These are phyloP conservation scores for Drechslerella stenobrocha DNA, from an alignment of 2,329 filamentous ascomycete species.

Conservation along the genomic window DNA sequence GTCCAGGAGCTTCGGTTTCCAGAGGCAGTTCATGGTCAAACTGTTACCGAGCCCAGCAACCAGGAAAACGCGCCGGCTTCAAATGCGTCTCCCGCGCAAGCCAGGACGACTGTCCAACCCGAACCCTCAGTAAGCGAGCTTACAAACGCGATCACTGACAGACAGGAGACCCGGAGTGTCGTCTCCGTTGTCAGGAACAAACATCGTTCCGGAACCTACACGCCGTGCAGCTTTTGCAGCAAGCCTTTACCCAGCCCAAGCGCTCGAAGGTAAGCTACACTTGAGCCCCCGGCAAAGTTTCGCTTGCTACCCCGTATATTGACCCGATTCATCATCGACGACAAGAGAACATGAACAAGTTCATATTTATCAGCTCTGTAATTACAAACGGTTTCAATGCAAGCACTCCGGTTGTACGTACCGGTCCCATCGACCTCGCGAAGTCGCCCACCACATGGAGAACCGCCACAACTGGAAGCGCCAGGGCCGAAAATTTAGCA, in stretches of 20 bases:
- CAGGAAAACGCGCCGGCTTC: constrained; percentile 8
- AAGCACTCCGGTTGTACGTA: constrained; percentile 23
- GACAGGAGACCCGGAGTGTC: constrained; percentile 28
- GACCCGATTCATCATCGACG: too few relatives aligned
- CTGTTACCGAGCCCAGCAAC: constrained; percentile 7
- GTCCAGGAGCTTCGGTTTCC: constrained; percentile 6
- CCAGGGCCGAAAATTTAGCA: constrained; percentile 1
- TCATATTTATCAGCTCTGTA: constrained; percentile 20
- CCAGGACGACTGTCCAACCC: neutral
- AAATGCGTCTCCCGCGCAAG: constrained; percentile 19
- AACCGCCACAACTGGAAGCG: constrained; percentile 13
- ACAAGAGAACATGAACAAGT: constrained; percentile 42
- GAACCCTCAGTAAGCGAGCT: constrained; percentile 9
- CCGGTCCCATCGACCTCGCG: constrained; percentile 31
- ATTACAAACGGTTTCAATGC: constrained; percentile 40
- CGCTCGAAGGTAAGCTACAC: constrained; percentile 30
- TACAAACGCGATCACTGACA: constrained; percentile 15
- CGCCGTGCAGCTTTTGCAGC: constrained; percentile 30
- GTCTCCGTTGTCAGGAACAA: constrained; percentile 20
- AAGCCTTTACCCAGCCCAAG: constrained; percentile 39
- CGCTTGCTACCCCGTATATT: too few relatives aligned
- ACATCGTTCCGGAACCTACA: neutral
- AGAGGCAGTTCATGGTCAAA: constrained; percentile 12
- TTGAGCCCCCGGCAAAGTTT: neutral
- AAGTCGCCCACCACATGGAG: constrained; percentile 37